Evolutionary conservation across 306 rosid species (phyloP).

Genomic region (Prunus armeniaca): DNA sequence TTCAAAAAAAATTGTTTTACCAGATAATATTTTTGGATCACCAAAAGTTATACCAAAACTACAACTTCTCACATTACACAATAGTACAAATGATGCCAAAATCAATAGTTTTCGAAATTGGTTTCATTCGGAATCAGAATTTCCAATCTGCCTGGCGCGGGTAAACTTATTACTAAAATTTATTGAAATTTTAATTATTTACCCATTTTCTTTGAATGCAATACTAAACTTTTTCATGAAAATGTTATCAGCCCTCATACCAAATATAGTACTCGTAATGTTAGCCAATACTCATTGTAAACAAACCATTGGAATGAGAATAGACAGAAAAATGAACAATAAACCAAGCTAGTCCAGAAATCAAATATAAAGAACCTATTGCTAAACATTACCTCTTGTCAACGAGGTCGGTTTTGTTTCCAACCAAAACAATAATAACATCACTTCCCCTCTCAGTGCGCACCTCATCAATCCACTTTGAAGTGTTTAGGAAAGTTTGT

Average conservation of each 20-base stretch:
- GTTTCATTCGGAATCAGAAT: neutral
- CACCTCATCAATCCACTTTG: slow-evolving; percentile 91
- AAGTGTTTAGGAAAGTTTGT: slow-evolving; percentile 74
- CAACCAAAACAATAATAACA: slow-evolving; percentile 83
- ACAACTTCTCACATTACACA: too few species aligned
- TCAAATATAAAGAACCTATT: neutral
- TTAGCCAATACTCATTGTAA: neutral
- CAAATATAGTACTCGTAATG: too few species aligned
- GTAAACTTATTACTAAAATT: neutral
- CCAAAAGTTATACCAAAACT: too few species aligned
- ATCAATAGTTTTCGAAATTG: neutral
- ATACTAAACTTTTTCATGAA: too few species aligned
- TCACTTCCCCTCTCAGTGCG: slow-evolving; percentile 85
- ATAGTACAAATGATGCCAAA: too few species aligned
- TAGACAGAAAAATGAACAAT: neutral
- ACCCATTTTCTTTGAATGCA: neutral
- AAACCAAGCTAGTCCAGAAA: neutral
- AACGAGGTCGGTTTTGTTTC: slow-evolving; percentile 89
- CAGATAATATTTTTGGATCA: too few species aligned
- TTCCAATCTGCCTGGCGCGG: neutral
- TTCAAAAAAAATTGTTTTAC: too few species aligned
- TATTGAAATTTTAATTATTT: neutral
- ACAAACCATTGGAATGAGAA: neutral
- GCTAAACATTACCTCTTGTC: slow-evolving; percentile 63
- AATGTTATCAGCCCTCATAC: too few species aligned